A percentile compares a stretch with the other conserved stretches of the same genome.
phyloP scores from a whole-genome alignment of 2,329 filamentous ascomycete species.

The Akanthomyces dipterigenus region DNA sequence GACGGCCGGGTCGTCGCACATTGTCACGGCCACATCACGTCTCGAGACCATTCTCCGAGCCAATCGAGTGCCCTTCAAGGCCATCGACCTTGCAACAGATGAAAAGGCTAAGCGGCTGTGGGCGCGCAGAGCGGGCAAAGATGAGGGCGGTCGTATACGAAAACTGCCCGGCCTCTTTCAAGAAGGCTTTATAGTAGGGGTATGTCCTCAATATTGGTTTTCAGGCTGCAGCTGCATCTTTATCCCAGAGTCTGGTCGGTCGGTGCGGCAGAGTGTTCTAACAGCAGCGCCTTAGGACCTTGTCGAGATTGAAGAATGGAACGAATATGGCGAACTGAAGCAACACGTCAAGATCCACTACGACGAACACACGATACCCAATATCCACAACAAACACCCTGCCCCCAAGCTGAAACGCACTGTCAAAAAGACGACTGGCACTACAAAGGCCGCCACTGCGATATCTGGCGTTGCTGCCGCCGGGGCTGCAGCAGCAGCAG shows the following conservation, averaged over 20 bases:
- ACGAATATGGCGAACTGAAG: constrained; percentile 93
- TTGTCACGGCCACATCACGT: constrained; percentile 90
- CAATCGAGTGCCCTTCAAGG: constrained; percentile 90
- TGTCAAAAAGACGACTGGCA: constrained; percentile 26
- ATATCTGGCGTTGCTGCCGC: constrained; percentile 20
- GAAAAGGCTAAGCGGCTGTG: constrained; percentile 83
- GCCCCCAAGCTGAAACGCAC: constrained; percentile 27
- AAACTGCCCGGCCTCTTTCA: constrained; percentile 88
- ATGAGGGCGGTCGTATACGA: constrained; percentile 51
- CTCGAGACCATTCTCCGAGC: constrained; percentile 94
- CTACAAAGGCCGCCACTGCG: constrained; percentile 21
- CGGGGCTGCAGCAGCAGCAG: constrained; percentile 21
- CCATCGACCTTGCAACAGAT: constrained; percentile 84
- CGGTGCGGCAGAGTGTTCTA: not conserved
- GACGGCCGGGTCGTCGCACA: constrained; percentile 90
- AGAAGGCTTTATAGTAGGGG: constrained; percentile 76
- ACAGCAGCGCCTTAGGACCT: constrained; percentile 57
- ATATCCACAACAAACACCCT: constrained; percentile 46
- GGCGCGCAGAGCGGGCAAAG: constrained; percentile 74
- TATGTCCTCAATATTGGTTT: constrained; percentile 40
- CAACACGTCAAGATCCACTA: constrained; percentile 69
- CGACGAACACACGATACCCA: constrained; percentile 54
- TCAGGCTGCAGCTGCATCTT: not conserved
- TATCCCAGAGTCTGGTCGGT: not conserved
- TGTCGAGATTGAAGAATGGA: constrained; percentile 96